Evolutionary conservation across 495 filamentous ascomycete species (phyloP).

Genomic region (Xylaria castorea): DNA sequence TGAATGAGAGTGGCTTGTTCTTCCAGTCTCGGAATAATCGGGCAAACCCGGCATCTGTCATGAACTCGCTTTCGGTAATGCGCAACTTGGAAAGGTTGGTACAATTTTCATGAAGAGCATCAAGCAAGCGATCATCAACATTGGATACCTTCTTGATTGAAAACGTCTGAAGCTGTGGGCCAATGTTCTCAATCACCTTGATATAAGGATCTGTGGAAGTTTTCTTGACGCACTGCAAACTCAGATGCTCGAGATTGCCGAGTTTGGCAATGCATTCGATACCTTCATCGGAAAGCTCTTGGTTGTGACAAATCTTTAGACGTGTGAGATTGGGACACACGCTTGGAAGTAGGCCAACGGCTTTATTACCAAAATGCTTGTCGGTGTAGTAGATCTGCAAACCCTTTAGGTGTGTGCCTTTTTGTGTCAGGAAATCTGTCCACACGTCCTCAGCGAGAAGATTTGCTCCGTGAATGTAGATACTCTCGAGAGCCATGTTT

Average conservation of each 20-base stretch:
- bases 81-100: slow-evolving; percentile 73
- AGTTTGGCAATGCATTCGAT: slow-evolving; percentile 62
- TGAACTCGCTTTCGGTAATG: slow-evolving; percentile 73
- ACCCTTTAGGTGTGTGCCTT: slow-evolving; percentile 67
- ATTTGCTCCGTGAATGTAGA: slow-evolving; percentile 78
- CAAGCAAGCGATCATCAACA: slow-evolving; percentile 67
- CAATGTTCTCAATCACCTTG: slow-evolving; percentile 64
- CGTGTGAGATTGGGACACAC: slow-evolving; percentile 69
- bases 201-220: slow-evolving; percentile 64
- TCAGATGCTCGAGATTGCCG: slow-evolving; percentile 70
- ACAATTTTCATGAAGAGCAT: slow-evolving; percentile 72
- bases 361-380: slow-evolving; percentile 63
- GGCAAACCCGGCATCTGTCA: slow-evolving; percentile 73
- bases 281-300: slow-evolving; percentile 53
- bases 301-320: slow-evolving; percentile 72
- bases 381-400: slow-evolving; percentile 79
- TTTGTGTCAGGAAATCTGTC: slow-evolving; percentile 66
- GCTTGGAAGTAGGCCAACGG: slow-evolving; percentile 59
- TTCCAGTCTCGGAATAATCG: slow-evolving; percentile 77
- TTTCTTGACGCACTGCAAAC: slow-evolving; percentile 65
- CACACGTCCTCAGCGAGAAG: slow-evolving; percentile 75
- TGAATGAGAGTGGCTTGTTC: slow-evolving; percentile 69
- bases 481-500: slow-evolving; percentile 64
- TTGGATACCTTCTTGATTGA: slow-evolving; percentile 67
- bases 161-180: slow-evolving; percentile 69